Evolutionary conservation across 352 stramenopile species (phyloP).

Genomic region (Pythium aphanidermatum): DNA sequence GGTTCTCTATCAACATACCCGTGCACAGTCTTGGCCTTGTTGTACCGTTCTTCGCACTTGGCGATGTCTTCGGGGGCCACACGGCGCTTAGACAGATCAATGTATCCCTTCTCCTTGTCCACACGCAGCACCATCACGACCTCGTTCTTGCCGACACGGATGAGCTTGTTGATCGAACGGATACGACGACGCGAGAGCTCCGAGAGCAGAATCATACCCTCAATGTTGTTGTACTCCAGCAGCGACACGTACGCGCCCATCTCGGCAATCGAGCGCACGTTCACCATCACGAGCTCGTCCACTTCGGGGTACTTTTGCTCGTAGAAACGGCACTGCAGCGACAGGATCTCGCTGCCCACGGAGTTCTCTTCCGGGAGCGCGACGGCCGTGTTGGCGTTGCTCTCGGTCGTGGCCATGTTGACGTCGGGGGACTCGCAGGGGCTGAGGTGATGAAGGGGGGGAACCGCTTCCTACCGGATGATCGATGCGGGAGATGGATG

Average conservation of each 20-base stretch:
- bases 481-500: too few relatives aligned
- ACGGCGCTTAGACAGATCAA: slow-evolving; percentile 99
- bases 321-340: slow-evolving; percentile 89
- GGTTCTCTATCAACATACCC: slow-evolving; percentile 90
- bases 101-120: slow-evolving; percentile 99
- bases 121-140: slow-evolving; percentile 99
- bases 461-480: too few relatives aligned
- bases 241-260: slow-evolving; percentile 99
- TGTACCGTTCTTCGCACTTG: slow-evolving; percentile 98
- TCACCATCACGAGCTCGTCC: slow-evolving; percentile 96
- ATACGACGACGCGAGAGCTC: slow-evolving; percentile 98
- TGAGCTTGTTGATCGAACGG: slow-evolving; percentile 99
- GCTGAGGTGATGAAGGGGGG: too few relatives aligned
- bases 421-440: too few relatives aligned
- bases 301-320: slow-evolving; percentile 95
- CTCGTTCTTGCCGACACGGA: slow-evolving; percentile 99
- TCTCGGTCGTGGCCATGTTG: slow-evolving; percentile 16
- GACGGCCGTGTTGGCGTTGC: slow-evolving; percentile 12
- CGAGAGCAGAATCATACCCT: slow-evolving; percentile 99
- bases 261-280: slow-evolving; percentile 96
- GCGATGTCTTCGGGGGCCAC: slow-evolving; percentile 99
- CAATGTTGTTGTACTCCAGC: slow-evolving; percentile 99
- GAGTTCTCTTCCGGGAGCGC: slow-evolving; percentile 33
- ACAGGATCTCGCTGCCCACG: slow-evolving; percentile 61
- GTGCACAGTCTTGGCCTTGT: slow-evolving; percentile 99